Evolutionary conservation across 495 filamentous ascomycete genomes (phyloP).

Genomic region (Halenospora varia): DNA sequence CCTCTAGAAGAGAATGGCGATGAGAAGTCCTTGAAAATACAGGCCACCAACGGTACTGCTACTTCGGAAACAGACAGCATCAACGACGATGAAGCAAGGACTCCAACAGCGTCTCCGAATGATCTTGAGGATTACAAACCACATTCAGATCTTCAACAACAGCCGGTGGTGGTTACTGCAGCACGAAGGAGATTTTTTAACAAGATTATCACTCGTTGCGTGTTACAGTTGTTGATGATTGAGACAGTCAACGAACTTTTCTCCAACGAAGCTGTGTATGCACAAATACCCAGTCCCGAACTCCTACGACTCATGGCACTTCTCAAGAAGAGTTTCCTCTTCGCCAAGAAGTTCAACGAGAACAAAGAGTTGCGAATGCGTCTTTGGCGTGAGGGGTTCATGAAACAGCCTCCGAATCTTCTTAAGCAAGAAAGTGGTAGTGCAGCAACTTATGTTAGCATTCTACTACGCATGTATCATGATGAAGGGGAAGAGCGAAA

Average conservation of each 20-base stretch:
- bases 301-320: constrained; percentile 89
- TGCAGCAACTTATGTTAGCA: constrained; percentile 89
- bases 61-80: constrained; percentile 34
- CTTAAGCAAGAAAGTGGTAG: constrained; percentile 94
- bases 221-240: constrained; percentile 96
- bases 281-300: constrained; percentile 82
- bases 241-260: constrained; percentile 98
- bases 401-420: constrained; percentile 99
- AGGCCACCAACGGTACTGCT: constrained; percentile 43
- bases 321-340: constrained; percentile 90
- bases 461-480: constrained; percentile 94
- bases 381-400: constrained; percentile 95
- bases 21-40: constrained; percentile 58
- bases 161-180: constrained; percentile 86
- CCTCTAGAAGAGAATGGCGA: constrained; percentile 34
- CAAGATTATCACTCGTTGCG: constrained; percentile 98
- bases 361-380: constrained; percentile 94
- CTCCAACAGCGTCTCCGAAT: constrained; percentile 28
- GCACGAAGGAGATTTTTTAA: constrained; percentile 97
- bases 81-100: constrained; percentile 29
- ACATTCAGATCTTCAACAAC: constrained; percentile 67
- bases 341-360: constrained; percentile 94
- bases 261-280: constrained; percentile 93
- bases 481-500: constrained; percentile 80
- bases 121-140: constrained; percentile 90